Evolutionary conservation across 2,329 filamentous ascomycete genomes (phyloP), one percentile per base, ranked within the genome.

Genomic region (Camillea tinctor): DNA sequence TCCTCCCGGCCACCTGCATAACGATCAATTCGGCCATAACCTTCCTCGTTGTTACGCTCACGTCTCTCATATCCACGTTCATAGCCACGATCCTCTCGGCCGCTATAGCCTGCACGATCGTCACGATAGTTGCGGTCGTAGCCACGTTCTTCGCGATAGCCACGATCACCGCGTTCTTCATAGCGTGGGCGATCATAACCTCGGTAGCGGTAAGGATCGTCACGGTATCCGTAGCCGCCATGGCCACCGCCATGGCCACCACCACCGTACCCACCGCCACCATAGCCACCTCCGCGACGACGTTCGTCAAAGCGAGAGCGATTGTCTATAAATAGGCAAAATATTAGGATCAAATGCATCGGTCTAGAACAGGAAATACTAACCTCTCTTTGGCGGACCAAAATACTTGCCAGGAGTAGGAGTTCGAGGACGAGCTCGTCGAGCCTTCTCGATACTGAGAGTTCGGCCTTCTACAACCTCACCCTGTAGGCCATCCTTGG

Each of bases 331-430:
- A 48, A 30, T 62, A 21, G 48, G 24, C 62, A 70, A 70, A 6
- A 67, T 64, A 66, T 67, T 61, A 62, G 68, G 63, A 66, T 65
- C 58, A 59, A 36, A 59, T 51, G 7, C 52, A 6, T 52, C 49
- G 54, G 20, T 13, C 21, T 20, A 4, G 53, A 19, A 9, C 15
- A 49, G 5, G 15, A 52, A 44, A 50, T 50, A 80, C 90, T 82
- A 81, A 95, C 93, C 93, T 83, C 95, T 87, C 88, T 99, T 99
- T 66, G 95, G 95, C 64, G 95, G 95, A 56, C 95, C 95, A 74
- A 97, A 98, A 85, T 99, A 99, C 82, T 98, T 98, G 80, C 95
- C 95, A 54, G 95, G 95, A 59, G 95, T 99, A 40, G 95, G 95
- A 60, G 94, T 98, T 73, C 95, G 91, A 71, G 95, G 95, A 68